Evolutionary conservation across 2,329 filamentous ascomycete species (phyloP).

Genomic region (Scedosporium apiospermum): DNA sequence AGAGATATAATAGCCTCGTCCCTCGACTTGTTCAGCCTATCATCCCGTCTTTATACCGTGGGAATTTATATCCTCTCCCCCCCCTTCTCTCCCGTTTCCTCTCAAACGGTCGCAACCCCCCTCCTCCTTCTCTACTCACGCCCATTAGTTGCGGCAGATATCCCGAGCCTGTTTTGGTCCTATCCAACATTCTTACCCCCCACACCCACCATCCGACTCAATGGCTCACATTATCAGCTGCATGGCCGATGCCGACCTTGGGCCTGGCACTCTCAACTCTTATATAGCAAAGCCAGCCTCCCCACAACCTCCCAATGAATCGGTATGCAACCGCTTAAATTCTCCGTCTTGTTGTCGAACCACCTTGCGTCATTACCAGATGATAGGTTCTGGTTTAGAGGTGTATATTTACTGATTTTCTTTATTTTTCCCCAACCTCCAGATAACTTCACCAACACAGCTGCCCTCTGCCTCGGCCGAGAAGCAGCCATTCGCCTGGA

Average conservation of each 20-base stretch:
- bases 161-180: conserved; percentile 4
- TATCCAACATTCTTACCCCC: background rate
- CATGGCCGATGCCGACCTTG: conserved; percentile 7
- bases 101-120: conserved; percentile 2
- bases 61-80: conserved; percentile 3
- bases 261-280: background rate
- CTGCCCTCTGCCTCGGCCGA: background rate
- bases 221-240: conserved; percentile 8
- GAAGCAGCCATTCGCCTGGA: conserved; percentile 8
- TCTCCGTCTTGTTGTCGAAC: background rate
- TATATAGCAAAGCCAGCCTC: conserved; percentile 8
- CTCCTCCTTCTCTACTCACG: background rate
- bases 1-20: conserved; percentile 3
- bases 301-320: conserved; percentile 7
- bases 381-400: background rate
- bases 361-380: background rate
- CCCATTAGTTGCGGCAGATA: conserved; percentile 6
- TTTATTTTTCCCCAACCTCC: background rate
- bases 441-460: conserved; percentile 4
- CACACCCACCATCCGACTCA: background rate
- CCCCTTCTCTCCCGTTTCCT: conserved; percentile 1
- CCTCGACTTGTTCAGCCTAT: background rate
- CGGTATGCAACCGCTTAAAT: conserved; percentile 5
- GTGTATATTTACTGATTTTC: background rate
- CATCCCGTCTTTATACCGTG: conserved; percentile 1